These are phyloP conservation scores for Aspergillus persii DNA, from an alignment of 2,329 filamentous ascomycete genomes.

Conservation along the genomic window DNA sequence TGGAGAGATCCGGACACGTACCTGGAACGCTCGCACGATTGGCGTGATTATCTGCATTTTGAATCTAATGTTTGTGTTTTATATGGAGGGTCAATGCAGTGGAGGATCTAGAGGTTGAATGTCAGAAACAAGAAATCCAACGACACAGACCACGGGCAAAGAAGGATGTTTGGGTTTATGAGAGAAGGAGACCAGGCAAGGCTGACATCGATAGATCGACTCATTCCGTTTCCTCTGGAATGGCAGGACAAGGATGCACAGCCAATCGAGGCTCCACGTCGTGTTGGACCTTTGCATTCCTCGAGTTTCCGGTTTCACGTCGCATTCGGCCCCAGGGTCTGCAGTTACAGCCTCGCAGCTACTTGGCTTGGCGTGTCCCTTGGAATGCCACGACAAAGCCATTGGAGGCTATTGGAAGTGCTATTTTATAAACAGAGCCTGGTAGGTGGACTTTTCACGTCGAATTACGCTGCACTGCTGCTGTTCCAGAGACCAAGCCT, in stretches of 20 bases:
- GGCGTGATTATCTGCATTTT: not conserved
- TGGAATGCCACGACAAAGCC: too few relatives aligned
- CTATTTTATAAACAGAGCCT: too few relatives aligned
- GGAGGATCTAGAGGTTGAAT: too few relatives aligned
- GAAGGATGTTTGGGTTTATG: not conserved
- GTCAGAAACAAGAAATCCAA: not conserved
- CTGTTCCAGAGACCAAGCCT: too few relatives aligned
- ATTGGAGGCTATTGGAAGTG: too few relatives aligned
- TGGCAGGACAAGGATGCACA: not conserved
- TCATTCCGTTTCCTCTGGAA: not conserved
- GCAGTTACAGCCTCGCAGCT: not conserved
- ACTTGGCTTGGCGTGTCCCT: too few relatives aligned
- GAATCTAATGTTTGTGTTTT: not conserved
- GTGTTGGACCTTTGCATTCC: not conserved
- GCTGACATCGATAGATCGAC: not conserved
- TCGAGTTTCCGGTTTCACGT: not conserved
- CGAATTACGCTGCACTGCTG: too few relatives aligned
- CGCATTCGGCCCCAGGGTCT: not conserved
- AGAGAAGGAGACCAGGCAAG: not conserved
- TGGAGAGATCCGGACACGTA: not conserved
- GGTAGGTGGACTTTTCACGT: too few relatives aligned
- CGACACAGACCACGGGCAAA: not conserved
- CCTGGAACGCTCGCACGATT: not conserved
- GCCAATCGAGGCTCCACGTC: not conserved
- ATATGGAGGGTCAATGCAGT: too few relatives aligned